Evolutionary conservation across 164 flowering plant species (phyloP), one percentile per base, ranked within the genome.

Genomic region (Chloranthus sessilifolius): DNA sequence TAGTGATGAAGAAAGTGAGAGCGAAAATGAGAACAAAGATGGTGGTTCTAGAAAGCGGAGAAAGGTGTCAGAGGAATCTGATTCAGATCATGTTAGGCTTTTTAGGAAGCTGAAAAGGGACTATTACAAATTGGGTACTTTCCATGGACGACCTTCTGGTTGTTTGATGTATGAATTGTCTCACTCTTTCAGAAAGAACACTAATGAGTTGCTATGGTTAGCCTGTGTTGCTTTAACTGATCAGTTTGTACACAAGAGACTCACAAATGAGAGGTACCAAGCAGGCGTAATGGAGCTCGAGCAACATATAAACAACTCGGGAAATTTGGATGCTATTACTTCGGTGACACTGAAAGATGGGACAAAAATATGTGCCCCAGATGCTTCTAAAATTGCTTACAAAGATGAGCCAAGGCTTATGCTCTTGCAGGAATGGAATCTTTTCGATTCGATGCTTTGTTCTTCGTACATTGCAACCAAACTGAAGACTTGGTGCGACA

Each of bases 281-380:
- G 85, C 84, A 30, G 95, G 90, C 45, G 95, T 85, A 0, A 83
- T 81, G 89, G 98, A 91, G 78, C 90, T 91, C 22, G 96, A 91
- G 61, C 98, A 88, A 65, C 88, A 82, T 47, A 80, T 91, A 15
- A 91, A 83, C 53, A 79, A 85, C 56, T 78, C 84, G 1, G 92
- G 96, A 17, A 91, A 85, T 57, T 67, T 91, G 64, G 96, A 81
- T 40, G 79, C 79, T 1, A 61, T 80, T n/a, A 83, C 88, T 43
- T 73, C 82, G 0, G 85, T 91, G 50, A 88, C 94, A 7, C 86
- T 91, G 15, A 85, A 91, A 62, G 98, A 91, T 61, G 98, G 98
- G 16, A 91, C 96, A 1, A 80, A 77, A 67, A 73, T 92, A 45
- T 66, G 75, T 7, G 95, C 95, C 2, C 96, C 98, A 0, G 85